Evolutionary conservation across 2,329 filamentous ascomycete species (phyloP).

Genomic region (Colletotrichum orbiculare): DNA sequence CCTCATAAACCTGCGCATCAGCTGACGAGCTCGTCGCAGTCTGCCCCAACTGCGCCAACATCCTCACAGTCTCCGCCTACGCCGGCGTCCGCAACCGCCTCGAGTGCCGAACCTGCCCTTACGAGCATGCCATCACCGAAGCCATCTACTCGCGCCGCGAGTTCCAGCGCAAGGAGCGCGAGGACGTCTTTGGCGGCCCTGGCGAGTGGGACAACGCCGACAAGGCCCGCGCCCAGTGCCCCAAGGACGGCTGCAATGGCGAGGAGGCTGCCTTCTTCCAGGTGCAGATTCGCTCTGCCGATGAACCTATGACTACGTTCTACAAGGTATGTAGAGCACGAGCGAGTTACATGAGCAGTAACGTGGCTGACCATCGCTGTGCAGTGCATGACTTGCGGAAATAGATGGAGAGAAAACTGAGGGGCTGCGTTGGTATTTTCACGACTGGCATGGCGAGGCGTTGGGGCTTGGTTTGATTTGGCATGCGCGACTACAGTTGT

Average conservation of each 20-base stretch:
- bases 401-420: constrained; percentile 75
- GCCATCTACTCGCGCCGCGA: constrained; percentile 85
- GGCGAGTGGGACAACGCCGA: constrained; percentile 93
- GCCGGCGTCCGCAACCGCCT: constrained; percentile 79
- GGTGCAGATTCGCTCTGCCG: constrained; percentile 96
- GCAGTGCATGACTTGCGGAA: constrained; percentile 74
- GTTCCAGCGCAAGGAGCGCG: constrained; percentile 87
- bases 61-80: constrained; percentile 77
- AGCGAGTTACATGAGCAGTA: not conserved
- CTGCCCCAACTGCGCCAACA: constrained; percentile 86
- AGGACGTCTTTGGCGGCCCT: constrained; percentile 89
- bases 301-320: constrained; percentile 98
- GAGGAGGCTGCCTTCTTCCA: constrained; percentile 93
- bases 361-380: constrained; percentile 36
- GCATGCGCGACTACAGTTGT: not conserved
- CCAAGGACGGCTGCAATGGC: constrained; percentile 82
- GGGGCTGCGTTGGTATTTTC: not conserved
- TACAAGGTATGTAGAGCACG: constrained; percentile 72
- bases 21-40: constrained; percentile 56
- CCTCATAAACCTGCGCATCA: not conserved
- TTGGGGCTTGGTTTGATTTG: constrained; percentile 36
- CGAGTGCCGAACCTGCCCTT: constrained; percentile 95
- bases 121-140: constrained; percentile 84
- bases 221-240: constrained; percentile 85
- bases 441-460: constrained; percentile 42